Conservation (phyloP, 73 alveolate species). For the Paramecium sonneborni region DNA sequence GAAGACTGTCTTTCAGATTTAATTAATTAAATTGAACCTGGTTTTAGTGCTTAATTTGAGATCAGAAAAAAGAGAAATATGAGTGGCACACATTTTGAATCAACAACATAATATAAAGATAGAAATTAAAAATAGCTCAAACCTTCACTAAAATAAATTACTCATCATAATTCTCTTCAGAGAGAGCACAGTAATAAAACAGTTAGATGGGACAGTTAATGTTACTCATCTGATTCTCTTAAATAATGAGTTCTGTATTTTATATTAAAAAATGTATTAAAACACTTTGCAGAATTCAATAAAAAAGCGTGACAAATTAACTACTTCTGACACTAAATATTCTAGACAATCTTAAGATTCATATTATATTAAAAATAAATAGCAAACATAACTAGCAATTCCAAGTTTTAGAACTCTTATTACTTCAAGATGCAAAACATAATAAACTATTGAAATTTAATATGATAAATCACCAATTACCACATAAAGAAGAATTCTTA, state of each 20-base stretch:
- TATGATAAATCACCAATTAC: neutral
- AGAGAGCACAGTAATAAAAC: neutral
- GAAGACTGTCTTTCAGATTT: neutral
- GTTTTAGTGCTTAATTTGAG: neutral
- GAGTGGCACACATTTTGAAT: slow-evolving; percentile 28
- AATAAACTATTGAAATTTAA: neutral
- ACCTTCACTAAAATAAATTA: slow-evolving; percentile 7
- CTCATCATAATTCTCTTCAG: neutral
- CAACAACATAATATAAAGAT: neutral
- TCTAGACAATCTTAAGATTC: slow-evolving; percentile 5
- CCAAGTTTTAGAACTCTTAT: neutral
- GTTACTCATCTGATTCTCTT: neutral
- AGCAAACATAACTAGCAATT: neutral
- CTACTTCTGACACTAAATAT: neutral
- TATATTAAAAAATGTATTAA: neutral
- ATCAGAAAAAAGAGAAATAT: slow-evolving; percentile 2
- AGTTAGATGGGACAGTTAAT: neutral
- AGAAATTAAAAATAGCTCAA: neutral
- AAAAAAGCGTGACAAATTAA: neutral
- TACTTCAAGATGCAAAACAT: slow-evolving; percentile 17
- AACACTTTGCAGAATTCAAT: neutral
- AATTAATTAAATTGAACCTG: neutral
- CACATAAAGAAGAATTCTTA: neutral
- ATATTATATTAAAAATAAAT: neutral
- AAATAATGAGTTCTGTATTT: neutral